Evolutionary conservation across 768 basidiomycete genomes (phyloP).

Genomic region (Suillus weaverae): DNA sequence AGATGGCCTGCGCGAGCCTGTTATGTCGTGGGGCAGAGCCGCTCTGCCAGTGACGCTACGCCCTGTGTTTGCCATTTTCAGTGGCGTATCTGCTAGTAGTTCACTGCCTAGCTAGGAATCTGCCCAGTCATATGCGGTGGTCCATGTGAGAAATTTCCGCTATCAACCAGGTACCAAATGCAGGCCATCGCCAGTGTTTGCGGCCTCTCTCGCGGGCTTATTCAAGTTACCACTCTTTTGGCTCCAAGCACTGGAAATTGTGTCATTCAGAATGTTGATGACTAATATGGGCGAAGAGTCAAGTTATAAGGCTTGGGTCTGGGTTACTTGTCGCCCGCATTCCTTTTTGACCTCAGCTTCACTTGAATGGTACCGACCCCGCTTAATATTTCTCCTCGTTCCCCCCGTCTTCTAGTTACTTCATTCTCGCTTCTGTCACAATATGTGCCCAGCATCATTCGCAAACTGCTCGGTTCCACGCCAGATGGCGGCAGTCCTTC

Average conservation of each 20-base stretch:
- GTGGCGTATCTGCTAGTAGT: too few relatives aligned
- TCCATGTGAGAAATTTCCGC: background rate
- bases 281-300: background rate
- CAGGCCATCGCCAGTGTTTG: background rate
- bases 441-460: constrained; percentile 45
- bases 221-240: background rate
- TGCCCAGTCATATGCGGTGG: background rate
- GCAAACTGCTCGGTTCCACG: constrained; percentile 12
- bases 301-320: background rate
- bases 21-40: too few relatives aligned
- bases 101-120: too few relatives aligned
- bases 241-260: too few relatives aligned
- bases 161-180: background rate
- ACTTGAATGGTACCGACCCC: constrained; percentile 41
- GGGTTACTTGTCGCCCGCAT: background rate
- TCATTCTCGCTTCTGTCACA: constrained; percentile 44
- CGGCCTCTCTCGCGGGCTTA: background rate
- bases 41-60: too few relatives aligned
- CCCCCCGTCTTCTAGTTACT: constrained; percentile 46
- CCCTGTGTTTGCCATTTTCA: too few relatives aligned
- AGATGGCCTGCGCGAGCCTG: too few relatives aligned
- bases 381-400: constrained; percentile 28
- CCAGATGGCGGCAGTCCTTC: constrained; percentile 10
- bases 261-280: background rate
- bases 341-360: constrained; percentile 4